Base-by-base conservation (phyloP, 345 rosid species). In the Sisymbrium irio region DNA sequence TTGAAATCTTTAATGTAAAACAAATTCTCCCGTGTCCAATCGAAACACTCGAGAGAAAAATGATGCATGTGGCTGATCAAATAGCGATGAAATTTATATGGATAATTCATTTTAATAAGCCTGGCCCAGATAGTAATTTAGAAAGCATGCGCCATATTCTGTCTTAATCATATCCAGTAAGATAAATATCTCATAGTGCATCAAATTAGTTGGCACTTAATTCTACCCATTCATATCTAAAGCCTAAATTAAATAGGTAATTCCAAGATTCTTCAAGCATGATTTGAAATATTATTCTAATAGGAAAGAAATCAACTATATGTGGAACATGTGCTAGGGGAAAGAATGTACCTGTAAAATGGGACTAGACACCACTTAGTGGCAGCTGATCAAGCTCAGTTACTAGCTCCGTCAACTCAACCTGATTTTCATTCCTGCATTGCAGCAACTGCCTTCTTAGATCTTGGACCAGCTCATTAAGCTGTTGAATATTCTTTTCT, bases 401-500 rank as follows among this genome's bases (percentile, higher is more conserved):
- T 8, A 66, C 60, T 54, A 74, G 78, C 77, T 86, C 86, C 13
- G 73, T 58, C 60, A 83, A 73, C 77, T 82, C 80, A 42, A 57
- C 72, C 19, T 75, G 55, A 56, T 81, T 82, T 69, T 83, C 87
- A 54, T 73, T 74, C 77, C 74, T 83, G 65, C 97, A 91, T 57
- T 73, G 86, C 35, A 67, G 15, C 75, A 91, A 76, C 67, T 81
- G 91, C 72, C 84, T 81, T 27, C 64, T 78, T 64, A 88, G 92
- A 75, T 62, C 85, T 55, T 57, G 81, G 45, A 91, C 83, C 58
- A 80, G 78, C 70, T 81, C 88, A 28, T 86, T 84, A 56, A 91
- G 88, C 75, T 84, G 85, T 72, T 83, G 95, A 74, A 86, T 91
- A 30, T 80, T 82, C 66, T 79, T 87, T 75, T 91, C 97, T 73